phyloP scores from a whole-genome alignment of 2,329 filamentous ascomycete genomes.

The Hymenoscyphus repandus region DNA sequence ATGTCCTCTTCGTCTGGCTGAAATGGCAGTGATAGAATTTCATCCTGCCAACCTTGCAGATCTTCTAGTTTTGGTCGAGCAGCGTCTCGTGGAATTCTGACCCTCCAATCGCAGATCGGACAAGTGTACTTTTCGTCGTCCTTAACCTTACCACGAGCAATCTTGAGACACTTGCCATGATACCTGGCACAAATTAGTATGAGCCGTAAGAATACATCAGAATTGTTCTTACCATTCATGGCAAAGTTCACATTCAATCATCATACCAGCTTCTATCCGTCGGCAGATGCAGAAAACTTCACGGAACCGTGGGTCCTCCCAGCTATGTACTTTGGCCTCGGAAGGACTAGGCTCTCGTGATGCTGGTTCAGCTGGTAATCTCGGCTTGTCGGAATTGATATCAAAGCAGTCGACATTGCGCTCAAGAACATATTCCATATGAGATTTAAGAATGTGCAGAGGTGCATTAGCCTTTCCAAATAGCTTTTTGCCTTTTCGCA shows the following conservation, averaged over 20 bases:
- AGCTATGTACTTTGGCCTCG: conserved; percentile 47
- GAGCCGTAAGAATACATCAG: neutral
- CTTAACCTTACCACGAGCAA: conserved; percentile 94
- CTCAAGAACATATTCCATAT: conserved; percentile 89
- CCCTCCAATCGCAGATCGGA: conserved; percentile 94
- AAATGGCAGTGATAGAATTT: conserved; percentile 77
- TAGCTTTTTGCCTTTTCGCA: conserved; percentile 94
- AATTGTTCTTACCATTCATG: conserved; percentile 76
- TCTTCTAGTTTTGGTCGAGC: conserved; percentile 94
- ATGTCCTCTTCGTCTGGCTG: conserved; percentile 92
- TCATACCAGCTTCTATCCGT: conserved; percentile 90
- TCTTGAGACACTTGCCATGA: conserved; percentile 96
- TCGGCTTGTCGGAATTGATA: conserved; percentile 73
- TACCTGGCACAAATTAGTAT: conserved; percentile 55
- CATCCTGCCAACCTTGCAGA: conserved; percentile 75
- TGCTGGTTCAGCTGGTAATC: conserved; percentile 84
- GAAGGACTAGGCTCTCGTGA: conserved; percentile 71
- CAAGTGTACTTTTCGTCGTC: conserved; percentile 98
- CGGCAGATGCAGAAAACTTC: conserved; percentile 98
- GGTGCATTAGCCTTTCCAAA: conserved; percentile 98
- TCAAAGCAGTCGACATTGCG: conserved; percentile 92
- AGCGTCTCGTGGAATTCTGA: conserved; percentile 94
- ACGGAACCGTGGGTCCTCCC: conserved; percentile 56
- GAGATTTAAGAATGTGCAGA: conserved; percentile 87
- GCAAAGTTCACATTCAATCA: conserved; percentile 98